Evolutionary conservation across 2,329 filamentous ascomycete genomes (phyloP), one percentile per base, ranked within the genome.

Genomic region (Penicillium fuscoglaucum): DNA sequence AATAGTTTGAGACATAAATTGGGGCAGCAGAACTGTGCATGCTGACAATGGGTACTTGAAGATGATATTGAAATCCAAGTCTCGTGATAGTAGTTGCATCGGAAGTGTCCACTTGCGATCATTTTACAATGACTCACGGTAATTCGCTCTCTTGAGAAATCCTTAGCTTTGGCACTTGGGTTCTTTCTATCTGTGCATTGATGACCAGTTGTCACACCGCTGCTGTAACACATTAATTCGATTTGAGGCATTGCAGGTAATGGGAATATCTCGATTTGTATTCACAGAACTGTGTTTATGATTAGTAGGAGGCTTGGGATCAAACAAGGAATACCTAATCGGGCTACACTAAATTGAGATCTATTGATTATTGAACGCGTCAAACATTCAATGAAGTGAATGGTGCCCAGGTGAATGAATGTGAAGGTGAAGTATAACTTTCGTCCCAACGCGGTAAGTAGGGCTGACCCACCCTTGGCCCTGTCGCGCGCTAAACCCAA

Each of bases 381-480:
- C 37, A 31, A 24, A 15, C 6, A 19, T 19, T 19, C 17, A 50
- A 39, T 33, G 10, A 26, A 35, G 35, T 52, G 29, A 53, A n/a
- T 26, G 29, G 5, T 21, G 19, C 19, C 19, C 19, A 21, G 19
- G 19, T 21, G 19, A 21, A 21, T 31, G 31, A 33, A 33, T 33
- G 5, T 33, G 31, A 33, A 50, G 10, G 12, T 50, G 49, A 43
- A 45, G 39, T 35, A 26, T 33, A 33, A 13, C 9, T 19, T 13
- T 24, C 17, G 12, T 66, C 67, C 68, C 41, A 61, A 70, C 63
- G 33, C 31, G 62, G 66, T 48, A 66, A 37, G 49, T 46, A 70
- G 67, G 69, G 67, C 66, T 67, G 37, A n/a, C 26, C 55, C 55
- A 19, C 49, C 35, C 29, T 52, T 29, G 68, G 56, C 68, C 69